These are phyloP conservation scores for Yarrowia sp. DNA, from an alignment of 805 yeast species.

Conservation along the genomic window DNA sequence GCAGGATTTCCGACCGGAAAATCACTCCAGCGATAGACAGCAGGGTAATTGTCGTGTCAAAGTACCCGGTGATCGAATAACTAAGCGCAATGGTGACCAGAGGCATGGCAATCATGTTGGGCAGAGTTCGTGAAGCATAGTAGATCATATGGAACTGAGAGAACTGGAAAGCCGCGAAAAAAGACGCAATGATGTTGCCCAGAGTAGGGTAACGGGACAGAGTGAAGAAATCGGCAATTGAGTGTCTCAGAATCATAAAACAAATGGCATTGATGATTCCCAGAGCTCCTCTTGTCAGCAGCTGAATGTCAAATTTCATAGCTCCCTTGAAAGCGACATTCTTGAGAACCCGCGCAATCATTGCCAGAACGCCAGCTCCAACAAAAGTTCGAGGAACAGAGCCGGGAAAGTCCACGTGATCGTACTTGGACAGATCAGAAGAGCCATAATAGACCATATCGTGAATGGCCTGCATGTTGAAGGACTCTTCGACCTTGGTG, in stretches of 20 bases:
- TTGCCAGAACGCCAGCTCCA: constrained; percentile 60
- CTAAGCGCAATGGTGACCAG: constrained; percentile 57
- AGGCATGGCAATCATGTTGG: constrained; percentile 80
- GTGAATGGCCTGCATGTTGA: constrained; percentile 84
- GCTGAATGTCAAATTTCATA: constrained; percentile 47
- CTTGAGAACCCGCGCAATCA: constrained; percentile 40
- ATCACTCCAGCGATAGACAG: constrained; percentile 63
- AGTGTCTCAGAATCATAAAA: constrained; percentile 51
- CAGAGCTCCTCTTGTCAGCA: constrained; percentile 55
- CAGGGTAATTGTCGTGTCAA: constrained; percentile 49
- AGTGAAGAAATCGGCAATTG: constrained; percentile 37
- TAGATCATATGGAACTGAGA: constrained; percentile 77
- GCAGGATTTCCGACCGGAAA: constrained; percentile 68
- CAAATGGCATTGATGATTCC: constrained; percentile 61
- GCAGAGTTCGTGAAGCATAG: constrained; percentile 81
- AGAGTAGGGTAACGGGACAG: constrained; percentile 26
- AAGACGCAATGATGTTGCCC: constrained; percentile 34
- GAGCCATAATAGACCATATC: constrained; percentile 48
- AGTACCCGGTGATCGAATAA: constrained; percentile 50
- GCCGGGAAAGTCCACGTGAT: constrained; percentile 81
- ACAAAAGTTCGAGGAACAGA: constrained; percentile 83
- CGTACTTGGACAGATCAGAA: constrained; percentile 46
- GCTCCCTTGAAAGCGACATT: background rate
- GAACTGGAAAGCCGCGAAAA: constrained; percentile 59
- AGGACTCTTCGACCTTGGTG: constrained; percentile 93